These are phyloP conservation scores for Castanea sativa DNA, from an alignment of 306 rosid genomes.

Conservation along the genomic window DNA sequence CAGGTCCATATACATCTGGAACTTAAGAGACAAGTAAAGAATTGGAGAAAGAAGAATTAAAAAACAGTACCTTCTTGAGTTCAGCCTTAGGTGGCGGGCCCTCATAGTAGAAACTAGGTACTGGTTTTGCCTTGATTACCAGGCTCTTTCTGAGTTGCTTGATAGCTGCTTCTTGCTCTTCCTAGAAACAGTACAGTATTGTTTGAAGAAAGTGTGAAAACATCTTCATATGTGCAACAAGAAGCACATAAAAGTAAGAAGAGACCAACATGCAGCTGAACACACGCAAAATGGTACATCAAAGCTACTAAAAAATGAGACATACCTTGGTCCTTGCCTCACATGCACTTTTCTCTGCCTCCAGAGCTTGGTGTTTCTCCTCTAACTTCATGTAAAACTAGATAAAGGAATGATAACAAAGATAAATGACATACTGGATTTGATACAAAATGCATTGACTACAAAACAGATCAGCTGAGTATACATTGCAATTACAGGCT, in stretches of 20 bases:
- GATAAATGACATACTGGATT: constrained; percentile 22
- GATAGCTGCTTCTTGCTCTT: constrained; percentile 92
- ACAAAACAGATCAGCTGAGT: constrained; percentile 2
- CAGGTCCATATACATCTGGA: constrained; percentile 9
- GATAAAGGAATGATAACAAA: constrained; percentile 26
- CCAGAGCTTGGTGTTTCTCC: constrained; percentile 90
- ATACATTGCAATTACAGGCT: constrained; percentile 18
- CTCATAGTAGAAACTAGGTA: constrained; percentile 91
- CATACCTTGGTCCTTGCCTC: constrained; percentile 85
- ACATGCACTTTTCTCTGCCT: constrained; percentile 71
- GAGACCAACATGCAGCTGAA: constrained; percentile 1
- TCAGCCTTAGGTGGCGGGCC: constrained; percentile 81
- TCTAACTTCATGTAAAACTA: constrained; percentile 81
- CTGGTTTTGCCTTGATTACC: constrained; percentile 93
- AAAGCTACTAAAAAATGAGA: background rate
- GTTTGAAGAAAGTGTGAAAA: constrained; percentile 1
- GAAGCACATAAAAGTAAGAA: constrained; percentile 2
- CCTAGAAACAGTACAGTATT: constrained; percentile 44
- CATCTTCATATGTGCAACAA: background rate
- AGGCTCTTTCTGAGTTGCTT: constrained; percentile 77
- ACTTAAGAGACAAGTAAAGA: constrained; percentile 3
- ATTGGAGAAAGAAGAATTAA: constrained; percentile 4
- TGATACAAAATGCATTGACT: background rate
- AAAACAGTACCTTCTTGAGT: constrained; percentile 69
- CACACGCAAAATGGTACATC: background rate